A percentile compares a stretch with the other conserved stretches of the same genome.
Conservation (phyloP, 345 rosid species). For the Salix suchowensis region DNA sequence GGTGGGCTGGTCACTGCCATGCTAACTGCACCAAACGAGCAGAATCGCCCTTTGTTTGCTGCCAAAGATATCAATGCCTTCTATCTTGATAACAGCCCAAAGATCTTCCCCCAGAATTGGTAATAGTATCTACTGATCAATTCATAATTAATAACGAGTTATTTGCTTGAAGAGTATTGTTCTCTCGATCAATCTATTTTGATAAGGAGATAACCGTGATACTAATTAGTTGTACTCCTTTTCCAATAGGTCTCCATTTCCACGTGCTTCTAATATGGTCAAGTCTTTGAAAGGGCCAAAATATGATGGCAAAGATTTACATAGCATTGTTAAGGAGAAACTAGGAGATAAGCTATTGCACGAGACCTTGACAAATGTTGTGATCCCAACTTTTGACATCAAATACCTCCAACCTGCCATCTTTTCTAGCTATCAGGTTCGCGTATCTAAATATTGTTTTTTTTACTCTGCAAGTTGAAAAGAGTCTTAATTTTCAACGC, state of each 20-base stretch:
- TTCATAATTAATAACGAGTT: not conserved
- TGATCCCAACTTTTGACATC: constrained; percentile 76
- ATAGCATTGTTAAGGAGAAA: constrained; percentile 32
- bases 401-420: constrained; percentile 58
- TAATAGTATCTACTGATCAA: not conserved
- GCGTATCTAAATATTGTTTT: not conserved
- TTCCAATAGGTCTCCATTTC: constrained; percentile 13
- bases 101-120: constrained; percentile 15
- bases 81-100: constrained; percentile 15
- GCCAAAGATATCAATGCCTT: constrained; percentile 53
- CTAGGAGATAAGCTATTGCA: constrained; percentile 44
- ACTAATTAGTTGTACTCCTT: not conserved
- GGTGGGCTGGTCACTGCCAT: constrained; percentile 72
- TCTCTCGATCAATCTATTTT: not conserved
- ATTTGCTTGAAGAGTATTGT: not conserved
- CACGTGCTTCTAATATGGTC: constrained; percentile 29
- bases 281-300: constrained; percentile 55
- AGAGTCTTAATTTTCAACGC: no score
- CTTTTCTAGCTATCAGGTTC: constrained; percentile 54
- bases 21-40: constrained; percentile 52
- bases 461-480: no score
- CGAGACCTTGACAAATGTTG: constrained; percentile 64
- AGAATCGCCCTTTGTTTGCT: constrained; percentile 58
- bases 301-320: constrained; percentile 57
- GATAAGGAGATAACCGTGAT: not conserved